These are phyloP conservation scores for Datura wrightii DNA, from an alignment of 257 asterid species.

Conservation along the genomic window DNA sequence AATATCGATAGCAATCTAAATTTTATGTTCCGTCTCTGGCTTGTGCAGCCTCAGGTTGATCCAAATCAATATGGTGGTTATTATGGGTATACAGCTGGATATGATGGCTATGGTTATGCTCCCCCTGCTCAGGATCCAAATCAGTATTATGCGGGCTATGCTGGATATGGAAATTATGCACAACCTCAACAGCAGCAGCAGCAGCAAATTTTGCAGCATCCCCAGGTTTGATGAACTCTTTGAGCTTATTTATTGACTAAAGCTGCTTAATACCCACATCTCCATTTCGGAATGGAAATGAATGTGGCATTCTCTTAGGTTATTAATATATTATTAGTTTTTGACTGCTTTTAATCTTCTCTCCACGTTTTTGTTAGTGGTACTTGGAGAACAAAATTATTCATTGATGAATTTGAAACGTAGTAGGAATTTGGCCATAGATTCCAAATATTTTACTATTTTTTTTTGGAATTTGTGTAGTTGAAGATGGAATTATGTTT, in stretches of 20 bases:
- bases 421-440: too few relatives aligned
- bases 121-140: conserved; percentile 80
- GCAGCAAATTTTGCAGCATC: conserved; percentile 11
- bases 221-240: conserved; percentile 21
- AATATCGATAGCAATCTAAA: not conserved
- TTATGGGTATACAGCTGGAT: conserved; percentile 76
- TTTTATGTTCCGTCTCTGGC: conserved; percentile 10
- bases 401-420: not conserved
- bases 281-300: conserved; percentile 18
- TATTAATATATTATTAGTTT: not conserved
- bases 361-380: not conserved
- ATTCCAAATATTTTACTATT: too few relatives aligned
- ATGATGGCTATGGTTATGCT: conserved; percentile 77
- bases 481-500: too few relatives aligned
- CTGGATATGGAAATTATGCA: conserved; percentile 74
- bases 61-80: conserved; percentile 56
- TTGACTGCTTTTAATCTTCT: not conserved
- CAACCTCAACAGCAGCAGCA: conserved; percentile 49
- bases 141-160: conserved; percentile 74
- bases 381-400: not conserved
- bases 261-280: not conserved
- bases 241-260: not conserved
- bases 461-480: too few relatives aligned
- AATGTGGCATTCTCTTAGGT: not conserved
- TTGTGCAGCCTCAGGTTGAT: conserved; percentile 36